Evolutionary conservation across 2,329 filamentous ascomycete species (phyloP).

Genomic region (Endocalyx cinctus): DNA sequence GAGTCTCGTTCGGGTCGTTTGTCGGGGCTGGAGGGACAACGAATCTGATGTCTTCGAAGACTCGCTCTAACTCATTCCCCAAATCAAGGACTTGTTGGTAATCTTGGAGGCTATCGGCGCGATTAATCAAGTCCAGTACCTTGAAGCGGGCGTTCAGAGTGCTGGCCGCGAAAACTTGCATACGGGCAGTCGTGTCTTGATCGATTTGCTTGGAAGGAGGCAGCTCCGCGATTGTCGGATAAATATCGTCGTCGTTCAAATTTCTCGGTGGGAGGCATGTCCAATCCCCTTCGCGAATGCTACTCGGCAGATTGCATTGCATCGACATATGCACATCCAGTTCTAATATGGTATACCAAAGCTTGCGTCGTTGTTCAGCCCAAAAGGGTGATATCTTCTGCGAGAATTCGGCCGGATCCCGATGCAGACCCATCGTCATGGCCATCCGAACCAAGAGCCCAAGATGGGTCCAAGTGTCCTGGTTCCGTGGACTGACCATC

Average conservation of each 20-base stretch:
- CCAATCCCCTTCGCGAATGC: constrained; percentile 49
- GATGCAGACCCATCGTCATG: constrained; percentile 56
- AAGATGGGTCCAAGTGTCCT: constrained; percentile 51
- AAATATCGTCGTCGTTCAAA: constrained; percentile 47
- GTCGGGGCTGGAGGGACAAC: constrained; percentile 44
- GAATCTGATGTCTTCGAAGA: constrained; percentile 50
- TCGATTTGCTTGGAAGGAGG: constrained; percentile 47
- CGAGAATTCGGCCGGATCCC: constrained; percentile 51
- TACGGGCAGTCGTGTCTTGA: constrained; percentile 47
- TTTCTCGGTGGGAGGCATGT: constrained; percentile 50
- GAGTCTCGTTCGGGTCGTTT: constrained; percentile 38
- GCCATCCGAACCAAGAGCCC: constrained; percentile 52
- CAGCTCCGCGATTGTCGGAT: constrained; percentile 42
- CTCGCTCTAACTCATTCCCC: constrained; percentile 48
- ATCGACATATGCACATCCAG: constrained; percentile 53
- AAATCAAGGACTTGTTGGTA: constrained; percentile 50
- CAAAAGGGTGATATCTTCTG: constrained; percentile 45
- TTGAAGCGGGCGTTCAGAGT: constrained; percentile 46
- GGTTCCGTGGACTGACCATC: constrained; percentile 43
- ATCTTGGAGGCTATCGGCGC: constrained; percentile 48
- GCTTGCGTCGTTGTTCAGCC: constrained; percentile 47
- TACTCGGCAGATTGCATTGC: constrained; percentile 45
- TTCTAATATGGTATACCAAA: constrained; percentile 55
- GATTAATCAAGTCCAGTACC: constrained; percentile 45
- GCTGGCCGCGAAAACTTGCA: constrained; percentile 49